Base-by-base conservation (phyloP, 1,284 basidiomycete genomes). In the Macrocystidia cucumis region DNA sequence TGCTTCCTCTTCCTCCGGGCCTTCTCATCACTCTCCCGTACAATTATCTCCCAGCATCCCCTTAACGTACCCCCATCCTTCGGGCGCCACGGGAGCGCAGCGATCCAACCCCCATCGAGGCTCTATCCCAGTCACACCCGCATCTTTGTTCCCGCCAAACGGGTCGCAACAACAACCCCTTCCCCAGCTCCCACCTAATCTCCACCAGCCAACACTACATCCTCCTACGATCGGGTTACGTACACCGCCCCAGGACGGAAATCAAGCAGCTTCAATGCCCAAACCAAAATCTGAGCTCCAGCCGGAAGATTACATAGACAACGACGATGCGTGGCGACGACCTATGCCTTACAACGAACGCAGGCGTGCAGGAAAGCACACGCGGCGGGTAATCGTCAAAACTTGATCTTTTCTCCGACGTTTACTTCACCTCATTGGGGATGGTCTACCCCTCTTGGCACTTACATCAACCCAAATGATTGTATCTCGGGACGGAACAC, bases 281-380 rank as follows among this genome's bases (percentile, higher is more conserved):
- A 64, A 67, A 53, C 44, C 49, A 7, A 69, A 73, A 40, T 63
- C 58, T 43, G 49, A 54, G 33, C 41, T 56, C 6, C 29, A 30
- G 29, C 12, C n/a, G 11, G 68, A 70, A 4, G 69, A 74, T 23
- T 65, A 63, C 40, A 12, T 8, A 8, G 73, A 65, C 40, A 52
- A 62, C 27, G 80, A 82, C 49, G 76, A 82, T 39, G 58, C 74
- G 23, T 82, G 78, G 81, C 61, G 72, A 20, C 62, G 69, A 29
- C 78, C 78, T 2, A 80, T 74, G 53, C 78, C 79, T 11, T 73
- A 75, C 48, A 66, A 69, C 28, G 78, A 82, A 52, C 72, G 80
- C 11, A 61, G 80, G 40, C 63, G 80, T 36, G 79, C 80, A 35
- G 80, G 80, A 29, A 84, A 84, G 51, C 81, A 84, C 50, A 84